phyloP scores from a whole-genome alignment of 2,329 filamentous ascomycete genomes.

The Diaporthe aspalathi region DNA sequence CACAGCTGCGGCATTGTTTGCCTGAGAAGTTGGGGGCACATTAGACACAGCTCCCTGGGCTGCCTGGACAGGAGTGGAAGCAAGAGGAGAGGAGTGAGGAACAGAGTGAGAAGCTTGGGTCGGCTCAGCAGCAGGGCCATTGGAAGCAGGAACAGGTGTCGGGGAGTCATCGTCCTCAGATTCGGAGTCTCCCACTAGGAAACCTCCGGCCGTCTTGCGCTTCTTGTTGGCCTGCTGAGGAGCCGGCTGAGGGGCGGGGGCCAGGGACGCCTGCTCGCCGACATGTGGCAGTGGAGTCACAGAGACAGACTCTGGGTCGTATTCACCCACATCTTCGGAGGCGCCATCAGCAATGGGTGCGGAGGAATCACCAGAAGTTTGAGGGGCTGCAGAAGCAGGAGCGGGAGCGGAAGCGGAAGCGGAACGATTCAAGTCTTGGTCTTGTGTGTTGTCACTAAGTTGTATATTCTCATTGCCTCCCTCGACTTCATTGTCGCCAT shows the following conservation, averaged over 20 bases:
- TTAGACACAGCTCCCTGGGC: constrained; percentile 46
- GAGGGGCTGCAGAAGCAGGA: constrained; percentile 57
- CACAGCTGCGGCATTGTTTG: constrained; percentile 39
- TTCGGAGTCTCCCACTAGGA: constrained; percentile 70
- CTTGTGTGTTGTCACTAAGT: constrained; percentile 65
- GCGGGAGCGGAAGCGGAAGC: constrained; percentile 40
- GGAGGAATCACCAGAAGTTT: constrained; percentile 61
- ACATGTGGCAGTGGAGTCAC: constrained; percentile 44
- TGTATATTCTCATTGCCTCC: constrained; percentile 45
- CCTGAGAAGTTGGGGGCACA: constrained; percentile 47
- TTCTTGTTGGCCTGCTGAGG: constrained; percentile 56
- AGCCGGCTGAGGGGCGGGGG: constrained; percentile 50
- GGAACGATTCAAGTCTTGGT: constrained; percentile 49
- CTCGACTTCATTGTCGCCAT: constrained; percentile 66
- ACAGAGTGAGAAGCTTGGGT: constrained; percentile 38
- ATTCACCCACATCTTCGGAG: constrained; percentile 65
- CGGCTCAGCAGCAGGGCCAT: constrained; percentile 39
- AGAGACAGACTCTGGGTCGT: constrained; percentile 68
- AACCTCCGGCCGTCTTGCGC: constrained; percentile 70
- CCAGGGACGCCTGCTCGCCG: constrained; percentile 30
- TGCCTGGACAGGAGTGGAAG: constrained; percentile 45
- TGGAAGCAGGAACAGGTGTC: constrained; percentile 43
- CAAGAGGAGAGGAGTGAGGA: constrained; percentile 39
- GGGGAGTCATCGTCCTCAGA: constrained; percentile 61
- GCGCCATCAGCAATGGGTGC: constrained; percentile 56